phyloP scores from a whole-genome alignment of 129 eudicot genomes.

The Centella asiatica region DNA sequence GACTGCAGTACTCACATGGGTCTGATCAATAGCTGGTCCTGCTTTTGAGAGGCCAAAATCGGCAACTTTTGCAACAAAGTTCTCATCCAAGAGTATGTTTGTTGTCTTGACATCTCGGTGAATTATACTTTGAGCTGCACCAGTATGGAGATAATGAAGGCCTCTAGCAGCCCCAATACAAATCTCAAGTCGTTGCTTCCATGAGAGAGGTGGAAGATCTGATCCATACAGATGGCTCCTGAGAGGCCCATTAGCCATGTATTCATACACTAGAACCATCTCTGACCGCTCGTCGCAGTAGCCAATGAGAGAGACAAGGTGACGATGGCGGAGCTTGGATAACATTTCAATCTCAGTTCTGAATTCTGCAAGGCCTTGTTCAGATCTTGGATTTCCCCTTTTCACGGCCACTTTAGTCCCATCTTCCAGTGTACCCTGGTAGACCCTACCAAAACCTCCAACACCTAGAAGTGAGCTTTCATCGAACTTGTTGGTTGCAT shows the following conservation, averaged over 20 bases:
- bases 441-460: slow-evolving; percentile 97
- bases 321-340: slow-evolving; percentile 91
- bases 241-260: slow-evolving; percentile 97
- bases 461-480: slow-evolving; percentile 84
- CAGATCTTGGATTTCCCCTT: slow-evolving; percentile 92
- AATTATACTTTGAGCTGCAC: slow-evolving; percentile 76
- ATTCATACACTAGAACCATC: slow-evolving; percentile 91
- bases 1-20: slow-evolving; percentile 96
- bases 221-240: slow-evolving; percentile 94
- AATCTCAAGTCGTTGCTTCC: slow-evolving; percentile 93
- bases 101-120: slow-evolving; percentile 98
- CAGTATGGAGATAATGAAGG: slow-evolving; percentile 96
- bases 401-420: slow-evolving; percentile 84
- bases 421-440: slow-evolving; percentile 88
- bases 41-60: slow-evolving; percentile 92
- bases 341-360: slow-evolving; percentile 95
- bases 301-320: slow-evolving; percentile 92
- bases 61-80: slow-evolving; percentile 88
- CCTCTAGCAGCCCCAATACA: slow-evolving; percentile 98
- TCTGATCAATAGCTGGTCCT: slow-evolving; percentile 89
- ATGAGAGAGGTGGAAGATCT: slow-evolving; percentile 64
- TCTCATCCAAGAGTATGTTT: slow-evolving; percentile 87
- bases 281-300: slow-evolving; percentile 95
- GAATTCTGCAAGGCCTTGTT: slow-evolving; percentile 90
- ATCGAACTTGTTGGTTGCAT: slow-evolving; percentile 79